Evolutionary conservation across 371 early-diverging fungal genomes (phyloP), one percentile per base, ranked within the genome.

Genomic region (Nematocida sp.): DNA sequence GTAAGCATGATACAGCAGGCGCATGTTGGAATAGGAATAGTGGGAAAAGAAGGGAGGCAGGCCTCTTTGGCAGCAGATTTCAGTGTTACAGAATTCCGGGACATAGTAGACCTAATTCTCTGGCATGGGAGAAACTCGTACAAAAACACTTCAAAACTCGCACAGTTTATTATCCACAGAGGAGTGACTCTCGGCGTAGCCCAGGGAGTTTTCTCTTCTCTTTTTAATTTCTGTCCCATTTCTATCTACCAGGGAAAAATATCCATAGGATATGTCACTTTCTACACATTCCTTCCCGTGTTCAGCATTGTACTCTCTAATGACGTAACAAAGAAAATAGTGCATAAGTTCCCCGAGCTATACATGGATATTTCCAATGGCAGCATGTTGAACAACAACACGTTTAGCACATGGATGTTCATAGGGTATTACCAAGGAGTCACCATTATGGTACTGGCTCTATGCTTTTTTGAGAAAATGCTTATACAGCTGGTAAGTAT

Each of bases 151-250:
- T 90, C 95, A 1, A 94, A 91, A 80, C 85, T 98, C 23, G 89
- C 91, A 1, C 95, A 95, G 82, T 94, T 97, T 83, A 92, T 97
- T n/a, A 93, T 98, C 53, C 97, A 97, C 83, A 90, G 99, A 78
- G 99, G 97, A 50, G 83, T 93, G 55, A 93, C 95, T 57, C 92
- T 97, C 47, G 90, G 93, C 0, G 89, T 95, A 28, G 92, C 97
- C 87, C 99, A 98, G 85, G 96, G 93, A 0, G 94, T 96, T 16
- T 98, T 98, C 78, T 93, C 93, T 16, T 90, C 95, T 1, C 86
- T 97, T 59, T 95, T 95, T 76, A 92, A 92, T 78, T 97, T 91
- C 87, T 91, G 95, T 0, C 96, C 99, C 9, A 93, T 97, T 67
- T 92, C 94, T 26, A 81, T 98, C 30, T 95, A 91, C 82, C 93